Conservation (phyloP, 176 grass and related monocot genomes). For the Eremochloa ophiuroides region DNA sequence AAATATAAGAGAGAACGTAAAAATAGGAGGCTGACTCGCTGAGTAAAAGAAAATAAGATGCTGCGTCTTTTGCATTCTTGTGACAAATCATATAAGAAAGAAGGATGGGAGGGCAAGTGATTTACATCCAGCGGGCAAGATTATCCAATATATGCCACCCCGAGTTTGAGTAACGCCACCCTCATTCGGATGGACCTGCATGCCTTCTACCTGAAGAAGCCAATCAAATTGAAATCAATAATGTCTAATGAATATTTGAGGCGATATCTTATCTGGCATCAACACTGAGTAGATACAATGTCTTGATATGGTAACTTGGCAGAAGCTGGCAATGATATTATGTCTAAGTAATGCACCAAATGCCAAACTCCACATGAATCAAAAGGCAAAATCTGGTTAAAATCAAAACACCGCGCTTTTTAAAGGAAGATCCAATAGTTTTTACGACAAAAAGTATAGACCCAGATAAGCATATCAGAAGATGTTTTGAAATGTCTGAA, state of each 20-base stretch:
- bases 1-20: neutral
- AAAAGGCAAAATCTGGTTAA: neutral
- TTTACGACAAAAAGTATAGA: neutral
- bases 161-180: slow-evolving; percentile 87
- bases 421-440: neutral
- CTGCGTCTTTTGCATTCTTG: slow-evolving; percentile 4
- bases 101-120: neutral
- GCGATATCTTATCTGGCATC: neutral
- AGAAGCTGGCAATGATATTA: neutral
- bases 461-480: neutral
- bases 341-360: neutral
- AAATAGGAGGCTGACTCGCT: neutral
- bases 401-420: neutral
- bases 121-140: slow-evolving; percentile 98
- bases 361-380: neutral
- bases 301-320: neutral
- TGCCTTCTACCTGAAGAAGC: slow-evolving; percentile 77
- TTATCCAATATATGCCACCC: slow-evolving; percentile 98
- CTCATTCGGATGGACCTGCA: slow-evolving; percentile 95
- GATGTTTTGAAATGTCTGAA: slow-evolving; percentile 4
- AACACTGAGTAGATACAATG: neutral
- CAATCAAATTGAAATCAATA: slow-evolving; percentile 12
- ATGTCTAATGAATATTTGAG: neutral
- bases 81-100: neutral
- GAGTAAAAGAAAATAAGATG: neutral